Percentiles rank a stretch among this genome's conserved stretches.
These are phyloP conservation scores for Acanthamoeba healyi DNA, from an alignment of 208 protist genomes.

Conservation along the genomic window DNA sequence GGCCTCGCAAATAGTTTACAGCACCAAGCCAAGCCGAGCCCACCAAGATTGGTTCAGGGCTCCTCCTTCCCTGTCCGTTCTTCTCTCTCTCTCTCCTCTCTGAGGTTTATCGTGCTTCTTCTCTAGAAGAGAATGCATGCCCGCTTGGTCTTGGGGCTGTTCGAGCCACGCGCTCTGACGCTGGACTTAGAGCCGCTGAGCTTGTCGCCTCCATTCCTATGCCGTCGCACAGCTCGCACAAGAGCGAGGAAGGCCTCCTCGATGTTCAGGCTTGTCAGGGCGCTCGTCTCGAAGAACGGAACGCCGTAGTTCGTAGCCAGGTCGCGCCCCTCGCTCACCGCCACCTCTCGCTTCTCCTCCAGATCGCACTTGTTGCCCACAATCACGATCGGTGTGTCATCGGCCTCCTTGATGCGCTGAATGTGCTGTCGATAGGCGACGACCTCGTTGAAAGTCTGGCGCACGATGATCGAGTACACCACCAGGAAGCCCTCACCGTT, in stretches of 20 bases:
- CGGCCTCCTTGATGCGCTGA: constrained; percentile 89
- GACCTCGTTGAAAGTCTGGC: constrained; percentile 88
- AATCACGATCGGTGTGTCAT: constrained; percentile 73
- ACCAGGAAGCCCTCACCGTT: constrained; percentile 82
- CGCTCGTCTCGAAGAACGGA: constrained; percentile 42
- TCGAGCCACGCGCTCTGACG: neutral
- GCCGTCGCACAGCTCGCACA: constrained; percentile 86
- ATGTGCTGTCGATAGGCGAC: constrained; percentile 86
- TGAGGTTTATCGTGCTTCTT: neutral
- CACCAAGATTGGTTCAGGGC: neutral
- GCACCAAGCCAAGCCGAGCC: too few relatives aligned
- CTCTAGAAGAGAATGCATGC: neutral
- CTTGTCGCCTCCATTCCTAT: neutral
- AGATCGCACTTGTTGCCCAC: constrained; percentile 84
- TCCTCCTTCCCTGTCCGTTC: neutral
- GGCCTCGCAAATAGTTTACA: too few relatives aligned
- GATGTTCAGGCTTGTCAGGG: neutral
- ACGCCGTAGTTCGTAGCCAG: constrained; percentile 59
- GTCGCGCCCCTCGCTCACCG: constrained; percentile 41
- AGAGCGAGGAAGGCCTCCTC: constrained; percentile 87
- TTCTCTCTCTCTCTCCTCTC: neutral
- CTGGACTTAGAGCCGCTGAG: neutral
- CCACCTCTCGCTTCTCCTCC: constrained; percentile 58
- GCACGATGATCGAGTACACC: constrained; percentile 86
- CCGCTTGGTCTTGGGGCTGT: neutral